Base-by-base conservation (phyloP, 2,329 filamentous ascomycete species). In the Volutella citrinella region DNA sequence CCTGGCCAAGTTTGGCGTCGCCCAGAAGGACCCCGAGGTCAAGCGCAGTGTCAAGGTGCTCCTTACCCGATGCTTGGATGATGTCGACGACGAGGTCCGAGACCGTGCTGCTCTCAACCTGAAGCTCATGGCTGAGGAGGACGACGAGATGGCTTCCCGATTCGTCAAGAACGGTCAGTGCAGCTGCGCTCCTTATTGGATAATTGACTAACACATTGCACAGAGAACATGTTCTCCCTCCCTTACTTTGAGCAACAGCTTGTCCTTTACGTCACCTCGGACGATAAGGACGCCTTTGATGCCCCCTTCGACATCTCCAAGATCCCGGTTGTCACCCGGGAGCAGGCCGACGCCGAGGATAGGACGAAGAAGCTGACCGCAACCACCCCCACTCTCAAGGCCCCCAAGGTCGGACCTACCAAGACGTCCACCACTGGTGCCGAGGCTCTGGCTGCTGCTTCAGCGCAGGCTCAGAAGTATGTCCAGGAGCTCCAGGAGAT, bases 191-290 rank as follows among this genome's bases (percentile, higher is more conserved):
- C 7, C 6, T 8, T 10, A 11, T 2, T 25, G 3, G 9, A 14
- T 3, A 2, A 21, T n/a, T 32, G n/a, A 18, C 45, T 49, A 37
- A 57, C 39, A 17, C 14, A 6, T 24, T 2, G 16, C 24, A 8
- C 52, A 90, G 91, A 97, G 61, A 94, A 82, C 45, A 95, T 95
- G 80, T 98, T 91, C 63, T 94, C 91, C 8, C 76, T 98, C 15
- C 87, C 89, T 10, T 89, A 87, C 40, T 94, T 98, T 42, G 93
- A 97, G 70, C 91, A 97, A 60, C 90, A 97, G 60, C 81, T 98
- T 31, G 90, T 96, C 49, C 86, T 95, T 80, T 98, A 98, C 56
- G 91, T 98, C 51, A 95, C 90, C 13, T 89, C 90, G 10, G 87
- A 89, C 34, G 87, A 93, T 55, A 89, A 90, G 62, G 79, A 84